phyloP scores from a whole-genome alignment of 2,329 filamentous ascomycete genomes.

The Ampelomyces quisqualis region DNA sequence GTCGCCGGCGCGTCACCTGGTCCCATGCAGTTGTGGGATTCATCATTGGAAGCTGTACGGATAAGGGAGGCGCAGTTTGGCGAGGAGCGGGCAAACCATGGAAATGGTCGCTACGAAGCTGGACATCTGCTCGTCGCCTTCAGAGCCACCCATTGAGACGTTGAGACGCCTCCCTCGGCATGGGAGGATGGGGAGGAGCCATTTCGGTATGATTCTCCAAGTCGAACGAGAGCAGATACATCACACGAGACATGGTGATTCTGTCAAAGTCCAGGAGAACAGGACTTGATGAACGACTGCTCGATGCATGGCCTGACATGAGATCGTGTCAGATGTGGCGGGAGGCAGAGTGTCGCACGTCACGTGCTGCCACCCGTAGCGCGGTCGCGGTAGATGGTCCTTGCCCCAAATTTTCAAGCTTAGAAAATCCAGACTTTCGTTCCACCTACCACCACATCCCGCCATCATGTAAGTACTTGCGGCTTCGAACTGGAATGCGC shows the following conservation, averaged over 20 bases:
- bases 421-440: neutral
- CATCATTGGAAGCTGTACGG: neutral
- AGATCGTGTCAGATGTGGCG: neutral
- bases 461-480: constrained; percentile 20
- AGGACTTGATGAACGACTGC: too few species aligned
- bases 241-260: too few species aligned
- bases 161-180: neutral
- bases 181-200: neutral
- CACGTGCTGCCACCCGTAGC: neutral
- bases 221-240: too few species aligned
- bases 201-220: too few species aligned
- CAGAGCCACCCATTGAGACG: too few species aligned
- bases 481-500: neutral
- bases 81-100: neutral
- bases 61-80: neutral
- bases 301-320: neutral
- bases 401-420: constrained; percentile 5
- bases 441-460: neutral
- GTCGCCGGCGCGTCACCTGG: constrained; percentile 5
- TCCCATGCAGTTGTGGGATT: constrained; percentile 2
- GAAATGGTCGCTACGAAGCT: neutral
- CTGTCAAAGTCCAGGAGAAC: too few species aligned
- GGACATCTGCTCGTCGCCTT: neutral
- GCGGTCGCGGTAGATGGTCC: too few species aligned
- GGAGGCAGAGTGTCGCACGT: neutral